Conservation (phyloP, 176 grass and related monocot species). For the Stipa capillata region DNA sequence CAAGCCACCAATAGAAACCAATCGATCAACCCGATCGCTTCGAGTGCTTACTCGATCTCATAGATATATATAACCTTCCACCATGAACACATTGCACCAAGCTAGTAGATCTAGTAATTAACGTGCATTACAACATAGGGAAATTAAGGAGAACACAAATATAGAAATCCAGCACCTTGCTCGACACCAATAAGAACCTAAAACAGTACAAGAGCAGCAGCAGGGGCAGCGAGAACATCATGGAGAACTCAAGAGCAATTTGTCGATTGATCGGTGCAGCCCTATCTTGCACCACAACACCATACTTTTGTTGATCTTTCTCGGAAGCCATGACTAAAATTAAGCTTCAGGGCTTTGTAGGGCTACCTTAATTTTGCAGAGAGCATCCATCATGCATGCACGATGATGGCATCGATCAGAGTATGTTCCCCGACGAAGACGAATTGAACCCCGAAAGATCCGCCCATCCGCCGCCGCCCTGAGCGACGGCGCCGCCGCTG, state of each 20-base stretch:
- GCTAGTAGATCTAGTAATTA: slow-evolving; percentile 13
- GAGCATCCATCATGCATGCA: slow-evolving; percentile 2
- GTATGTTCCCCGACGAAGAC: slow-evolving; percentile 55
- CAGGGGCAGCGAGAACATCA: no score
- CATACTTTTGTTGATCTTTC: slow-evolving; percentile 26
- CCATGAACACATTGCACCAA: slow-evolving; percentile 24
- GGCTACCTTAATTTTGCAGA: slow-evolving; percentile 32
- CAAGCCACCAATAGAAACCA: not conserved
- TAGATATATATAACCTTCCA: slow-evolving; percentile 18
- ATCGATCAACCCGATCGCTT: not conserved
- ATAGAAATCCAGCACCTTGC: slow-evolving; percentile 13
- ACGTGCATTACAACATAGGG: slow-evolving; percentile 19
- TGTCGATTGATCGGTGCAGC: no score
- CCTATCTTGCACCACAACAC: slow-evolving; percentile 35
- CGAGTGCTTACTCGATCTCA: not conserved
- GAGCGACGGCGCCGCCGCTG: no score
- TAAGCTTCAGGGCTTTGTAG: slow-evolving; percentile 61
- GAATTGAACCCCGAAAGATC: slow-evolving; percentile 73
- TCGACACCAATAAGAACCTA: not conserved
- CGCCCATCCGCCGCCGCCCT: no score
- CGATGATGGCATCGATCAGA: slow-evolving; percentile 30
- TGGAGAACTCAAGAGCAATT: no score
- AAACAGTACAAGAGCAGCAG: slow-evolving; percentile 1
- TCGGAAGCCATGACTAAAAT: slow-evolving; percentile 68
- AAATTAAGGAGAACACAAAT: slow-evolving; percentile 16